Base-by-base conservation (phyloP, 2,329 filamentous ascomycete species). In the Capronia americana region DNA sequence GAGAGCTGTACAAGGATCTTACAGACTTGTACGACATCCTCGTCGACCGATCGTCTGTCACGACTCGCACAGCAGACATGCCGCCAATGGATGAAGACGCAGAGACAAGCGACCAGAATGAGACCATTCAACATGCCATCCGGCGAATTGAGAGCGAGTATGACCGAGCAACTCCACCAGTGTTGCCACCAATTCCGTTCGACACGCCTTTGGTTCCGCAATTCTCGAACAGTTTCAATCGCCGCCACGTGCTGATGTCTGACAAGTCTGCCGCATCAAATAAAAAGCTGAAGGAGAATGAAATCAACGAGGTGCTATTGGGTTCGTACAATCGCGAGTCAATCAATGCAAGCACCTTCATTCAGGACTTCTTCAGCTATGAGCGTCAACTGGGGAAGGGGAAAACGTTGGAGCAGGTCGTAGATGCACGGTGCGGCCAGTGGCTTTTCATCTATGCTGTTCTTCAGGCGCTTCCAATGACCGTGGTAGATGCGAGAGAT, bases 161-260 rank as follows among this genome's bases (percentile, higher is more conserved):
- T 74, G 95, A 99, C 76, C 88, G 90, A 66, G 94, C 91, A 8
- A 92, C 90, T 14, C 92, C 94, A 0, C 95, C 95, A 0, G 93
- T 98, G 0, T 87, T 94, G 66, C 95, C 95, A 0, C 92, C 94
- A 0, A 88, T 98, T 63, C 94, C 95, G 0, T 98, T 94, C 74
- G 94, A 98, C 75, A 83, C 92, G 4, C 94, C 95, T 2, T 86
- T 89, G 70, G 79, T 96, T 26, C 94, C 94, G 0, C 86, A 85
- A 0, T 85, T 96, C 73, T 83, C 85, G 34, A 82, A 87, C 1
- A 71, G 69, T 63, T 73, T 73, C 61, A 84, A 92, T 20, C 84
- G 89, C 63, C 84, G 87, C 48, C 90, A 88, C 51, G 84, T 84
- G 1, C 82, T 92, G 34, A 85, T 91, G 23, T 76, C 86, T 1